These are phyloP conservation scores for Papiliotrema flavescens DNA, from an alignment of 1,284 basidiomycete species.

Conservation along the genomic window DNA sequence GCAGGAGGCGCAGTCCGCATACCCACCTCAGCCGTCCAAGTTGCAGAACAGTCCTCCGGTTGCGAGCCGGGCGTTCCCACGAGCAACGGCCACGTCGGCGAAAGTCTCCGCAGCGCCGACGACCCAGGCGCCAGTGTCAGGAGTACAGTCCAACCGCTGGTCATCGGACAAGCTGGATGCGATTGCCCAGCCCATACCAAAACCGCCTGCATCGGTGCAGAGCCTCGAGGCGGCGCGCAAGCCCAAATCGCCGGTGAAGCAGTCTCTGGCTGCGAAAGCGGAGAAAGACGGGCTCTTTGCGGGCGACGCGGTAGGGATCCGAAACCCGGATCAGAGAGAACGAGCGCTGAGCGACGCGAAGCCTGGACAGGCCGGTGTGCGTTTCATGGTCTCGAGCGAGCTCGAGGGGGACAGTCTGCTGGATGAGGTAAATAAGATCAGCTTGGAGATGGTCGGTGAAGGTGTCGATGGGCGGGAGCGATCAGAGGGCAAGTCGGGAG, in stretches of 20 bases:
- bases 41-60: background rate
- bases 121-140: background rate
- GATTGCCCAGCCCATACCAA: background rate
- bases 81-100: no score
- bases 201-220: background rate
- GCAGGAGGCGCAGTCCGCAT: background rate
- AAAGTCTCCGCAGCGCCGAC: background rate
- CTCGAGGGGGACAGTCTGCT: constrained; percentile 47
- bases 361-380: constrained; percentile 24
- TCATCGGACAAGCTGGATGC: background rate
- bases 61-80: no score
- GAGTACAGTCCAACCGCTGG: background rate
- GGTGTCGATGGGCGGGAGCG: constrained; percentile 6
- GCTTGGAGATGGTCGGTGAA: constrained; percentile 42
- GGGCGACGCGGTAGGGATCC: constrained; percentile 16
- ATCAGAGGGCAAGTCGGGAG: constrained; percentile 10
- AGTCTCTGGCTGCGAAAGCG: constrained; percentile 24
- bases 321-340: constrained; percentile 4
- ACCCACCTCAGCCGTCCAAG: background rate
- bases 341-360: constrained; percentile 16
- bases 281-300: constrained; percentile 24
- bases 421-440: constrained; percentile 49
- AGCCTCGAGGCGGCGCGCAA: constrained; percentile 9
- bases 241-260: constrained; percentile 20
- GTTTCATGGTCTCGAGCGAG: constrained; percentile 50